Evolutionary conservation across 2,329 filamentous ascomycete species (phyloP), one percentile per base, ranked within the genome.

Genomic region (Aspergillus fumigatiaffinis): DNA sequence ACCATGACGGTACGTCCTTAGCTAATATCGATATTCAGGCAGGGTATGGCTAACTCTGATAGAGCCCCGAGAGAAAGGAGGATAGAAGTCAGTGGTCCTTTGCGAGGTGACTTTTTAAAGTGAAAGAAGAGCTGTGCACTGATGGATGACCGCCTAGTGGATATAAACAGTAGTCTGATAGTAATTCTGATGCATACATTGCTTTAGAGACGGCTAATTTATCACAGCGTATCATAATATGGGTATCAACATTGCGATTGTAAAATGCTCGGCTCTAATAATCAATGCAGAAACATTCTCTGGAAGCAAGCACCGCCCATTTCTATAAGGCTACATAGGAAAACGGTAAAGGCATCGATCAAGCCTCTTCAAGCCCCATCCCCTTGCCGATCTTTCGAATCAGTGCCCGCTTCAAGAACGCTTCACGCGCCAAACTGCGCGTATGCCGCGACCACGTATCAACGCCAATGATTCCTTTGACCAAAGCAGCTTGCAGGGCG

Each of bases 391-490:
- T 77, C 65, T 80, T 80, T 25, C 73, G 70, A 41, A 77, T 77
- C 54, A 80, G 60, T 10, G 76, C 77, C 47, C 73, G 72, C 58
- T 79, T 79, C 50, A 78, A 64, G 61, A 80, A 79, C 12, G 75
- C 77, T 64, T 80, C 78, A n/a, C 78, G 68, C 1, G 77, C 77
- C 26, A 80, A 63, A 48, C 77, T 75, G 35, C 78, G 72, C 6
- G 77, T 79, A 64, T 77, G 73, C 46, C 76, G 72, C 4, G 74
- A 76, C 78, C 78, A 80, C 2, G 76, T 74, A 48, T 79, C 77
- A 3, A 76, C 68, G 0, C 74, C 74, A 53, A 79, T 77, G 46
- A 77, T 72, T 9, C 77, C 77, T 51, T 75, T 74, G 41, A 77
- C 77, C 20, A 79, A 69, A 14, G 72, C 79, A 48, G 73, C 71